Conservation (phyloP, 2,329 filamentous ascomycete species). For the Neofusicoccum laricinum region DNA sequence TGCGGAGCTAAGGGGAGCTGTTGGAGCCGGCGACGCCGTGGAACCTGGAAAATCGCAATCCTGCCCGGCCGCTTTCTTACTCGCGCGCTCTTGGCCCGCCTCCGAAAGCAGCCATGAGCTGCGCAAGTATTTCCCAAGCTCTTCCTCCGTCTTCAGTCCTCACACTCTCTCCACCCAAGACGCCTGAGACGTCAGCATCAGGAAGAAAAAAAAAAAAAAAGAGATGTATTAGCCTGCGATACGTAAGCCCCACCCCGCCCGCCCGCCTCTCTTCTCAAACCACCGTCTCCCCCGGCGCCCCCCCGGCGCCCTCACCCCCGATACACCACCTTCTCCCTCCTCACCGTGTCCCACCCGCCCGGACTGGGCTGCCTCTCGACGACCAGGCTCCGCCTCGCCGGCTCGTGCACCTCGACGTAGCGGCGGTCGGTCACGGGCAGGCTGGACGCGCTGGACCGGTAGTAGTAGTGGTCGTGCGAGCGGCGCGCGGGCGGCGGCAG, state of each 20-base stretch:
- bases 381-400: not conserved
- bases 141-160: not conserved
- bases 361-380: not conserved
- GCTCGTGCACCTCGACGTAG: not conserved
- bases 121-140: not conserved
- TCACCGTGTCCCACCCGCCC: not conserved
- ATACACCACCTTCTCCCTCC: not conserved
- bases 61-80: not conserved
- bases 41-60: not conserved
- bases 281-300: not conserved
- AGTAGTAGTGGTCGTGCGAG: not conserved
- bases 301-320: not conserved
- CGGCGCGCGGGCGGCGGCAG: not conserved
- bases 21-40: not conserved
- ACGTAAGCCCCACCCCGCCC: too few species aligned
- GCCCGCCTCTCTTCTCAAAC: too few species aligned
- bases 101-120: not conserved
- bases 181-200: not conserved
- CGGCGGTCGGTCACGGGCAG: not conserved
- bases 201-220: not conserved
- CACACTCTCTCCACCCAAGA: not conserved
- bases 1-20: not conserved
- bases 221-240: not conserved
- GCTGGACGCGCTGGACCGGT: not conserved
- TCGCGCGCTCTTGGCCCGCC: not conserved